phyloP scores from a whole-genome alignment of 352 stramenopile species.

The Chloridella minuta region DNA sequence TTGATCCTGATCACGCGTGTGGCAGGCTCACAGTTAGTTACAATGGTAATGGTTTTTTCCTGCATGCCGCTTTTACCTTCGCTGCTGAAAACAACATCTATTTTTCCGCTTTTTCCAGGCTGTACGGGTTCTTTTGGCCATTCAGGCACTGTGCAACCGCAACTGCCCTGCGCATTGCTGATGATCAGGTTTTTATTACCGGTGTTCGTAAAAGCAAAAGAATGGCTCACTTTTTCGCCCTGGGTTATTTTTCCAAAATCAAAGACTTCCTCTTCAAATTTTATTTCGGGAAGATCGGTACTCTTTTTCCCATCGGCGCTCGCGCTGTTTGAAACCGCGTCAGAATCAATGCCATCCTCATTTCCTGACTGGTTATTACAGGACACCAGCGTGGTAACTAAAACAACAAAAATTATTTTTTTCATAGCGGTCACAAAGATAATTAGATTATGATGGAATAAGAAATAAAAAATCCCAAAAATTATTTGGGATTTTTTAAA shows the following conservation, averaged over 20 bases:
- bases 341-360: not conserved
- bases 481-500: not conserved
- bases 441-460: not conserved
- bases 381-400: too few species aligned
- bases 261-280: not conserved
- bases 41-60: not conserved
- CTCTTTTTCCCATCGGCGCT: not conserved
- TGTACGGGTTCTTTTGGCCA: not conserved
- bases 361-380: too few species aligned
- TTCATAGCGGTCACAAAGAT: not conserved
- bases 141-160: not conserved
- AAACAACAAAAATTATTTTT: too few species aligned
- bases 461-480: conserved; percentile 5
- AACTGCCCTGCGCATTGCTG: not conserved
- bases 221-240: not conserved
- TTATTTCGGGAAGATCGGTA: not conserved
- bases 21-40: not conserved
- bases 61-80: not conserved
- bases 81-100: not conserved
- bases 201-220: not conserved
- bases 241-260: not conserved
- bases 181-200: not conserved
- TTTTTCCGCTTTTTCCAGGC: not conserved
- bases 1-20: not conserved
- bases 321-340: not conserved